Conservation (phyloP, 2,329 filamentous ascomycete genomes). For the Lithohypha guttulata region DNA sequence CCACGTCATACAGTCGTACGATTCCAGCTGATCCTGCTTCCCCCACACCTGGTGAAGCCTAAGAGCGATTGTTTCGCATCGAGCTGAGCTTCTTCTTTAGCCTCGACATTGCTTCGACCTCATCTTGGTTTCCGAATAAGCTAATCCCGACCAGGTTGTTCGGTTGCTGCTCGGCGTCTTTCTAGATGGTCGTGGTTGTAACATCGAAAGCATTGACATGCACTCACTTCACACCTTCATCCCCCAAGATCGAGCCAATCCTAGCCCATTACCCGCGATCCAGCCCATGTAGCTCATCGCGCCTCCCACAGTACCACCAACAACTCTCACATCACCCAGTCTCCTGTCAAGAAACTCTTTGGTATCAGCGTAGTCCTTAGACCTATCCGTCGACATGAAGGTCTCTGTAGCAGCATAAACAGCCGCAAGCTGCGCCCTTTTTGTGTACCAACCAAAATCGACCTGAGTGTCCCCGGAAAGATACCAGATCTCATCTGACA, state of each 20-base stretch:
- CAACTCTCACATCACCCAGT: slow-evolving; percentile 54
- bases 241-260: slow-evolving; percentile 79
- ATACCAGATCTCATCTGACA: slow-evolving; percentile 89
- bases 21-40: too few relatives aligned
- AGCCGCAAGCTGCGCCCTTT: slow-evolving; percentile 50
- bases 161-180: too few relatives aligned
- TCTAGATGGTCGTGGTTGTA: not conserved
- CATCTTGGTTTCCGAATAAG: too few relatives aligned
- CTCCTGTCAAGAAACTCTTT: slow-evolving; percentile 68
- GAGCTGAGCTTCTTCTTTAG: too few relatives aligned
- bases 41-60: too few relatives aligned
- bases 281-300: slow-evolving; percentile 73
- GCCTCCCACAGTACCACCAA: slow-evolving; percentile 53
- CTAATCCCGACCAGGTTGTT: too few relatives aligned
- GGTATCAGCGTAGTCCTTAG: slow-evolving; percentile 62
- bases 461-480: slow-evolving; percentile 72
- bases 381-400: slow-evolving; percentile 86
- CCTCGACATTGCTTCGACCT: too few relatives aligned
- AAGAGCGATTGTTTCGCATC: too few relatives aligned
- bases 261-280: slow-evolving; percentile 64
- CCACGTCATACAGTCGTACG: too few relatives aligned
- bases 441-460: slow-evolving; percentile 80
- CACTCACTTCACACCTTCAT: slow-evolving; percentile 51
- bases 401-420: slow-evolving; percentile 74
- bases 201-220: not conserved